phyloP scores from a whole-genome alignment of 179 eudicot species.

The Vitellaria paradoxa region DNA sequence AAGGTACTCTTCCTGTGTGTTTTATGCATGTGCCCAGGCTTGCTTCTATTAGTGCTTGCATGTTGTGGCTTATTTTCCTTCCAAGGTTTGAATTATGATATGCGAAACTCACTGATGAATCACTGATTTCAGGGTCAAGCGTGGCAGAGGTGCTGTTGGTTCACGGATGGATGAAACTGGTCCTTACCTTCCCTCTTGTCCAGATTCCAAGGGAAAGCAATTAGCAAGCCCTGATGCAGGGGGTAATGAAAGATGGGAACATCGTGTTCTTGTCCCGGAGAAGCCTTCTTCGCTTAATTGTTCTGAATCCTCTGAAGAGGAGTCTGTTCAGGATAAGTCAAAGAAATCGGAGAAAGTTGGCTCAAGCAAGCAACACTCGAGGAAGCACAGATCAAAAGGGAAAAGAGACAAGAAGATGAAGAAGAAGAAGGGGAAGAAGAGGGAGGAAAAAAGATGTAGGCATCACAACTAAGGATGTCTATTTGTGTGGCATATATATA shows the following conservation, averaged over 20 bases:
- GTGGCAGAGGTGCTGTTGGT: conserved; percentile 93
- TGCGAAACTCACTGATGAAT: conserved; percentile 9
- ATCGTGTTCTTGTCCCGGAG: conserved; percentile 51
- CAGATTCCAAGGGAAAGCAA: conserved; percentile 27
- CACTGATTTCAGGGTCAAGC: conserved; percentile 58
- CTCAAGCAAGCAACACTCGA: conserved; percentile 49
- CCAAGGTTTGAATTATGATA: background rate
- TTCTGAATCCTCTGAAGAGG: conserved; percentile 45
- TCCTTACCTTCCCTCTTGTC: conserved; percentile 55
- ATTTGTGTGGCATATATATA: background rate
- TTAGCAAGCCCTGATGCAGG: conserved; percentile 19
- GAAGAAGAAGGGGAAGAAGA: conserved; percentile 26
- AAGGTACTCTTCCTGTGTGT: conserved; percentile 39
- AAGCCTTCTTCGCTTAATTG: conserved; percentile 36
- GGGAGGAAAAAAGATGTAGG: conserved; percentile 34
- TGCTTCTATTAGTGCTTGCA: too few relatives aligned
- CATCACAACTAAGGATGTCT: conserved; percentile 14
- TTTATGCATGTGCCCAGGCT: too few relatives aligned
- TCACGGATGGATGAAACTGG: conserved; percentile 97
- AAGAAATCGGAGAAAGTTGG: conserved; percentile 44
- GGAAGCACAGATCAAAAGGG: conserved; percentile 40
- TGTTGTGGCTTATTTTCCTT: background rate
- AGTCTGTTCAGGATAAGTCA: conserved; percentile 20
- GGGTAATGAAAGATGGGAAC: conserved; percentile 16
- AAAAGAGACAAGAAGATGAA: conserved; percentile 37